Conservation (phyloP, 2,329 filamentous ascomycete genomes). For the Orbilia ellipsospora region DNA sequence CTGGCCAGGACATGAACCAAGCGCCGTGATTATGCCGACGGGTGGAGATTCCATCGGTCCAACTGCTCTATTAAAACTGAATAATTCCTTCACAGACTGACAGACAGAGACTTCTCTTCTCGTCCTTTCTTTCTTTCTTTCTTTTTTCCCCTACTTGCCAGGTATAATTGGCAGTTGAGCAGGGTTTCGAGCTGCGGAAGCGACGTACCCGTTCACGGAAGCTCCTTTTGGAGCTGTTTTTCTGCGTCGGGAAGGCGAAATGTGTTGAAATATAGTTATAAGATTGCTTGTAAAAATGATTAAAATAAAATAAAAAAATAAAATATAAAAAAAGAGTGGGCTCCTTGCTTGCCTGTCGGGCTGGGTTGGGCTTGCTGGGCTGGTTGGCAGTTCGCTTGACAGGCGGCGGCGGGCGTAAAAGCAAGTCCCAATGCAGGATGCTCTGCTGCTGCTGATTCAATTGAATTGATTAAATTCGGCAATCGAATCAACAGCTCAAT, state of each 20-base stretch:
- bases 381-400: constrained; percentile 1
- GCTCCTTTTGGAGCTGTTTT: constrained; percentile 1
- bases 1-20: constrained; percentile 34
- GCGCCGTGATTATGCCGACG: constrained; percentile 47
- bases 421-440: not conserved
- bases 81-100: constrained; percentile 3
- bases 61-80: not conserved
- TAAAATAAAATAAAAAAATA: not conserved
- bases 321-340: not conserved
- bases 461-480: not conserved
- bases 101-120: not conserved
- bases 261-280: constrained; percentile 4
- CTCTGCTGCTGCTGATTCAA: not conserved
- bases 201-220: constrained; percentile 18
- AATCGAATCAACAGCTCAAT: not conserved
- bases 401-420: constrained; percentile 10
- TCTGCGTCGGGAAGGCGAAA: constrained; percentile 2
- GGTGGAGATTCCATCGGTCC: constrained; percentile 45
- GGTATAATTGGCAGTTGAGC: not conserved
- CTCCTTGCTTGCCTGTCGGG: not conserved
- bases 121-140: not conserved
- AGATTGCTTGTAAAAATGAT: not conserved
- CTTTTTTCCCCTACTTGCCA: constrained; percentile 1
- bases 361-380: not conserved
- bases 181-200: constrained; percentile 1